These are phyloP conservation scores for Poa annua DNA, from an alignment of 176 grass and related monocot species.

Conservation along the genomic window DNA sequence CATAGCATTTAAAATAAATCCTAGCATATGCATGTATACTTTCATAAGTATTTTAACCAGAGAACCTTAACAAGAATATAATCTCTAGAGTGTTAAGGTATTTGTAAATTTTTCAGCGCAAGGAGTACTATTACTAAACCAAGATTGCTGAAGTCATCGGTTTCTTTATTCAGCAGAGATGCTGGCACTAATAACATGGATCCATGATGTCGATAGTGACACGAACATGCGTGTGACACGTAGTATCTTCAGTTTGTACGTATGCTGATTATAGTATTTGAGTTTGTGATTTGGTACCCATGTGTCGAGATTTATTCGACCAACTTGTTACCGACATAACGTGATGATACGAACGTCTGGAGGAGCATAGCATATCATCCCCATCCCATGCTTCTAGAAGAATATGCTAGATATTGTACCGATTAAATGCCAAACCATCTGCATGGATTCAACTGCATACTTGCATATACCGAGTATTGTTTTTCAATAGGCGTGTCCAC, in stretches of 20 bases:
- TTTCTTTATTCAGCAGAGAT: neutral
- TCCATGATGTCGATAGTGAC: slow-evolving; percentile 13
- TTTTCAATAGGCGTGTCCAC: slow-evolving; percentile 21
- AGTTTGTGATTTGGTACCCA: slow-evolving; percentile 46
- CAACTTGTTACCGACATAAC: slow-evolving; percentile 44
- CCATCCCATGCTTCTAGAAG: slow-evolving; percentile 46
- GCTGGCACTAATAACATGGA: slow-evolving; percentile 1
- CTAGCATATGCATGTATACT: slow-evolving; percentile 41
- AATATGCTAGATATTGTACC: slow-evolving; percentile 27
- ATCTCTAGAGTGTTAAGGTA: slow-evolving; percentile 36
- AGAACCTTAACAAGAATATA: slow-evolving; percentile 36
- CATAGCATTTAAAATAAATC: too few relatives aligned
- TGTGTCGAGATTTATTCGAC: slow-evolving; percentile 49
- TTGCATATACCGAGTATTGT: neutral
- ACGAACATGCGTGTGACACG: slow-evolving; percentile 40
- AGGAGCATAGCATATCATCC: slow-evolving; percentile 24
- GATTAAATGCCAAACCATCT: slow-evolving; percentile 44
- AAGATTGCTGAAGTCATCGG: slow-evolving; percentile 23
- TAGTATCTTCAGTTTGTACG: slow-evolving; percentile 21
- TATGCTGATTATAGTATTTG: slow-evolving; percentile 25
- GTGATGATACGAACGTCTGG: slow-evolving; percentile 41
- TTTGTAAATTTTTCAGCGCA: slow-evolving; percentile 6
- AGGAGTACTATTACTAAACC: neutral
- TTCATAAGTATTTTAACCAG: neutral
- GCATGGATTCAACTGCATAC: slow-evolving; percentile 24